A percentile compares a stretch with the other conserved stretches of the same genome.
phyloP scores from a whole-genome alignment of 768 basidiomycete species.

The Coprinopsis sp. region DNA sequence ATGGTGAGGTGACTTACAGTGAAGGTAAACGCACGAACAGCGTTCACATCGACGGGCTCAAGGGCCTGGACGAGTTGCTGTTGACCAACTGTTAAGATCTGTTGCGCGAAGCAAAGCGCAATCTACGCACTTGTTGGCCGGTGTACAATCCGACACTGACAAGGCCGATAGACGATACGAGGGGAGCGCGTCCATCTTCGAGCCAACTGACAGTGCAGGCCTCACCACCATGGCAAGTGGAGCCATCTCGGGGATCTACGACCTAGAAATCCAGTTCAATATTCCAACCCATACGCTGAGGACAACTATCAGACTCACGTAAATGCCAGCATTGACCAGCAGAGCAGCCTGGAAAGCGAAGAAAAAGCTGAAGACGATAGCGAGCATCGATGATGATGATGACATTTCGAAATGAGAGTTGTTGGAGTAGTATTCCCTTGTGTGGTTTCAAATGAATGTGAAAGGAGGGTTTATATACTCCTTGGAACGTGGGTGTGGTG shows the following conservation, averaged over 20 bases:
- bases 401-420: no score
- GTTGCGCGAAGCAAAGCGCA: not conserved
- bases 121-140: slow-evolving; percentile 43
- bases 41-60: slow-evolving; percentile 48
- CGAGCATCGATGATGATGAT: slow-evolving; percentile 5
- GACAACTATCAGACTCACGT: slow-evolving; percentile 26
- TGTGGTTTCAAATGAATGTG: no score
- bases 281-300: not conserved
- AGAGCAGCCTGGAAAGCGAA: slow-evolving; percentile 21
- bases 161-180: slow-evolving; percentile 45
- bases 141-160: slow-evolving; percentile 54
- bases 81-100: not conserved
- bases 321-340: slow-evolving; percentile 35
- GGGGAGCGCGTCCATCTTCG: slow-evolving; percentile 55
- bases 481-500: no score
- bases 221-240: slow-evolving; percentile 49
- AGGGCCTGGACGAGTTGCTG: slow-evolving; percentile 59
- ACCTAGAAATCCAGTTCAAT: slow-evolving; percentile 31
- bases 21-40: slow-evolving; percentile 44
- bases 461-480: no score
- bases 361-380: slow-evolving; percentile 12
- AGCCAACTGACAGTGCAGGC: slow-evolving; percentile 55
- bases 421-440: no score
- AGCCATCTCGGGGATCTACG: slow-evolving; percentile 36
- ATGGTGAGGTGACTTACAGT: slow-evolving; percentile 36